Percentiles rank a stretch among this genome's conserved stretches.
Evolutionary conservation across 345 rosid genomes (phyloP).

Genomic region (Sisymbrium altissimum): DNA sequence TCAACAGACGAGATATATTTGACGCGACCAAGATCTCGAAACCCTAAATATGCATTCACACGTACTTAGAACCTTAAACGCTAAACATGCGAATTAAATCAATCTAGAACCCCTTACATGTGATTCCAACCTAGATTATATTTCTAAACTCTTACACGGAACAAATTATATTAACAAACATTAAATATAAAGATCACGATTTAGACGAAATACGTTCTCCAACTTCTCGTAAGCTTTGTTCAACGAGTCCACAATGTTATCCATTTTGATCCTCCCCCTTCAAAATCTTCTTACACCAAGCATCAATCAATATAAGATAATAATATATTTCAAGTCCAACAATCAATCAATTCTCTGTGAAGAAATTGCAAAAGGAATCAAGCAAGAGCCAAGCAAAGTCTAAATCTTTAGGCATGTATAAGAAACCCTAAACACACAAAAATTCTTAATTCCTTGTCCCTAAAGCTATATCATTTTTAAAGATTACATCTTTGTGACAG

Average conservation of each 20-base stretch:
- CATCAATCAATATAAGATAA: not conserved
- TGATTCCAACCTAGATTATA: not conserved
- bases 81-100: not conserved
- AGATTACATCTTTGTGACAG: not conserved
- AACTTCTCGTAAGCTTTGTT: conserved; percentile 81
- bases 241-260: conserved; percentile 64
- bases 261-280: conserved; percentile 40
- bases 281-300: too few relatives aligned
- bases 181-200: not conserved
- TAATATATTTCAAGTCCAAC: not conserved
- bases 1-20: not conserved
- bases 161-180: not conserved
- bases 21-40: not conserved
- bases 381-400: not conserved
- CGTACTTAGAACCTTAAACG: not conserved
- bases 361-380: too few relatives aligned
- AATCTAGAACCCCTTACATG: not conserved
- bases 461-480: not conserved
- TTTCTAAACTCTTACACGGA: not conserved
- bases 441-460: too few relatives aligned
- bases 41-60: not conserved
- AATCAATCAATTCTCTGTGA: not conserved
- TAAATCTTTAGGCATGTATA: not conserved
- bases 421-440: conserved; percentile 17
- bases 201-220: not conserved